Percentiles rank a stretch among this genome's conserved stretches.
These are phyloP conservation scores for Stephania yunnanensis DNA, from an alignment of 164 flowering plant species.

Conservation along the genomic window DNA sequence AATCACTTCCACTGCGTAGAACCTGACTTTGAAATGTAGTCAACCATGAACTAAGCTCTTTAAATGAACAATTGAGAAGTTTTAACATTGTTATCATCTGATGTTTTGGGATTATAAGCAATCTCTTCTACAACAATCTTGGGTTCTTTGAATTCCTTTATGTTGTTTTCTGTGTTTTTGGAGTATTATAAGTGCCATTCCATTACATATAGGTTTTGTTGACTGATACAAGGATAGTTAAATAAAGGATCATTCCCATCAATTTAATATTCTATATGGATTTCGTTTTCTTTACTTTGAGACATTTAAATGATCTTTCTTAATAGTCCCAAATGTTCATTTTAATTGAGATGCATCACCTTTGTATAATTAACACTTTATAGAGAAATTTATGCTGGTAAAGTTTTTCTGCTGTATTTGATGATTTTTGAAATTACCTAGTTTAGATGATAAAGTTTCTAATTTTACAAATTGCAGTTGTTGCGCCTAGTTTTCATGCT, in stretches of 20 bases:
- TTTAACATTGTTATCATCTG: no score
- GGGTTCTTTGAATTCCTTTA: background rate
- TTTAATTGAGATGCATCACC: background rate
- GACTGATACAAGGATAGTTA: background rate
- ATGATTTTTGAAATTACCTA: no score
- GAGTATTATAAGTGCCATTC: background rate
- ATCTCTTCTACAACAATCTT: no score
- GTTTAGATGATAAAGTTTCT: background rate
- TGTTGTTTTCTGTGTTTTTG: background rate
- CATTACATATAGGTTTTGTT: background rate
- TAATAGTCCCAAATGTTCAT: background rate
- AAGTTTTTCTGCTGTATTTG: background rate
- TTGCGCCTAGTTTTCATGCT: slow-evolving; percentile 91
- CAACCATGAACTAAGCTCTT: no score
- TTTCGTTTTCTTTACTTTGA: background rate
- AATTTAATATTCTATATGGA: background rate
- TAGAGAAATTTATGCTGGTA: background rate
- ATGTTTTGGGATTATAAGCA: no score
- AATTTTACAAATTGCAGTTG: slow-evolving; percentile 45
- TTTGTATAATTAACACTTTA: background rate
- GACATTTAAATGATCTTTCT: background rate
- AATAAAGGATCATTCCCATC: background rate
- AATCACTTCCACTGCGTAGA: no score
- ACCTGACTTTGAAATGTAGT: no score
- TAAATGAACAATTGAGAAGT: no score